These are phyloP conservation scores for Verticillium longisporum DNA, from an alignment of 2,329 filamentous ascomycete genomes.

Conservation along the genomic window DNA sequence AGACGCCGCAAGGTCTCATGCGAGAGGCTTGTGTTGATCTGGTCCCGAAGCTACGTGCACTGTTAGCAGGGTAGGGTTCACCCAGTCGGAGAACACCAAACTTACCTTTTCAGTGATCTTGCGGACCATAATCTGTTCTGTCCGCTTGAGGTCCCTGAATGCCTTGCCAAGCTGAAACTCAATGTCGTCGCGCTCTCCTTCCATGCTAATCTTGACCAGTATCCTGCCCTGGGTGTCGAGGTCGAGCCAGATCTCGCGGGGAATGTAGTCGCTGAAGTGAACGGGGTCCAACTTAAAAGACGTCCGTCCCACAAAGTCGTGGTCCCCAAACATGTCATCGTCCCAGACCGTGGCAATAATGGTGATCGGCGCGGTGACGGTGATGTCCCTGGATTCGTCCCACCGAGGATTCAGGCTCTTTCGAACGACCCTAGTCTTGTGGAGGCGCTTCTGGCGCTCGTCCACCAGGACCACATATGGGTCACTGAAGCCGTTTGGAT, in stretches of 20 bases:
- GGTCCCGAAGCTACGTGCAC: slow-evolving; percentile 69
- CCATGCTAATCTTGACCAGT: slow-evolving; percentile 91
- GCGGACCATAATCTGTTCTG: slow-evolving; percentile 95
- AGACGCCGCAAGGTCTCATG: slow-evolving; percentile 70
- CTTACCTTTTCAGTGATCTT: slow-evolving; percentile 93
- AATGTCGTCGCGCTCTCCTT: slow-evolving; percentile 96
- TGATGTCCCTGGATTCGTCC: slow-evolving; percentile 96
- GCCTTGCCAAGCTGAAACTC: slow-evolving; percentile 98
- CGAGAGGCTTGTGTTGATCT: slow-evolving; percentile 87
- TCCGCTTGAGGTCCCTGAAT: slow-evolving; percentile 89
- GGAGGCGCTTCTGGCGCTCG: slow-evolving; percentile 93
- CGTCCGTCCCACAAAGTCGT: slow-evolving; percentile 95
- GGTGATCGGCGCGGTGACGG: slow-evolving; percentile 83
- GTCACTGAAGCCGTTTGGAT: slow-evolving; percentile 88
- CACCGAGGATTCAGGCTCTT: slow-evolving; percentile 87
- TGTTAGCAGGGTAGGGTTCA: neutral
- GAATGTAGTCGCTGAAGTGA: slow-evolving; percentile 93
- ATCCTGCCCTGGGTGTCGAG: slow-evolving; percentile 91
- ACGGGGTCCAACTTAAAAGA: slow-evolving; percentile 96
- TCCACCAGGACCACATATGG: slow-evolving; percentile 96
- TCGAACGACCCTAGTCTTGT: slow-evolving; percentile 90
- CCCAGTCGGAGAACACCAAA: neutral
- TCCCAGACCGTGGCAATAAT: slow-evolving; percentile 98
- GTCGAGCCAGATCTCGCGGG: slow-evolving; percentile 95
- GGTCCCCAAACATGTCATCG: slow-evolving; percentile 93